A percentile compares a stretch with the other conserved stretches of the same genome.
phyloP scores from a whole-genome alignment of 78 protist genomes.

The slime mould (Dictyostelium discoideum) region dicty_2.7 NC_007090.3:4325501-4326000 shows the following conservation, averaged over 20 bases:
- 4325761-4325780: neutral
- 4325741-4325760: neutral
- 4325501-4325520: no score
- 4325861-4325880: neutral
- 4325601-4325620: neutral
- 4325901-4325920: neutral
- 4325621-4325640: neutral
- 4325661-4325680: no score
- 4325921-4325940: neutral
- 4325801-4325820: neutral
- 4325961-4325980: neutral
- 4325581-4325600: neutral
- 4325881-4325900: neutral
- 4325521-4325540: no score
- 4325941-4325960: neutral
- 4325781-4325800: no score
- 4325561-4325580: neutral
- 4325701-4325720: no score
- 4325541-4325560: neutral
- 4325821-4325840: neutral
- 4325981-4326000: neutral
- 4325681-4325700: no score
- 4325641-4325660: no score
- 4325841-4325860: neutral
- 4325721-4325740: no score